Conservation (phyloP, 1,284 basidiomycete genomes). For the Ceratobasidium sp. region DNA sequence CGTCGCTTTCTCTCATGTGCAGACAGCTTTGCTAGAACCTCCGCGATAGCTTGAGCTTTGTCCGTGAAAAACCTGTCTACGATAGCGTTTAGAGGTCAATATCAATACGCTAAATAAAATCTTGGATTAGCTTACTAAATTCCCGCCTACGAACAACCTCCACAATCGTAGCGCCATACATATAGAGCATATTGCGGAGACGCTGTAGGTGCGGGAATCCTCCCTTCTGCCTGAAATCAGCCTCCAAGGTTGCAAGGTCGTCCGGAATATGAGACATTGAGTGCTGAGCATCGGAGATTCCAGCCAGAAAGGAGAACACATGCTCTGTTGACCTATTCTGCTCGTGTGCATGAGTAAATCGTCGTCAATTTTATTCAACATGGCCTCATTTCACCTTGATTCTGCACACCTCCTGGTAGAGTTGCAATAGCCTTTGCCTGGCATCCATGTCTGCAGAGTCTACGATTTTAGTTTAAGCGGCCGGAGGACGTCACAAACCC, state of each 20-base stretch:
- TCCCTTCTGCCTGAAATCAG: slow-evolving; percentile 77
- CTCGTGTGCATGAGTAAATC: neutral
- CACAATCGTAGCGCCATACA: slow-evolving; percentile 91
- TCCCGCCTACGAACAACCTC: slow-evolving; percentile 92
- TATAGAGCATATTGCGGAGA: slow-evolving; percentile 90
- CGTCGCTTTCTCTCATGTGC: slow-evolving; percentile 79
- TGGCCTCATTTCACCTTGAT: slow-evolving; percentile 34
- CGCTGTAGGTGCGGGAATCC: slow-evolving; percentile 92
- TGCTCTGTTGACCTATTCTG: slow-evolving; percentile 84
- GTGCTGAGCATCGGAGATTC: slow-evolving; percentile 80
- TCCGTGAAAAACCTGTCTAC: slow-evolving; percentile 82
- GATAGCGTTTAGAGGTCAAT: neutral
- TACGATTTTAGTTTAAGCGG: neutral
- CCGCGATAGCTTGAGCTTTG: slow-evolving; percentile 79
- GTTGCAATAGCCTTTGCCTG: slow-evolving; percentile 9
- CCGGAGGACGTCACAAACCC: neutral
- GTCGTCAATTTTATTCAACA: neutral
- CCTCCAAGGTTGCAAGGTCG: slow-evolving; percentile 73
- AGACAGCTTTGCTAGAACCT: slow-evolving; percentile 57
- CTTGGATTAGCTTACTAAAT: slow-evolving; percentile 69
- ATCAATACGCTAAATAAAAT: neutral
- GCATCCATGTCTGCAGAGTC: neutral
- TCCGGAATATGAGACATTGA: slow-evolving; percentile 78
- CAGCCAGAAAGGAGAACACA: slow-evolving; percentile 73
- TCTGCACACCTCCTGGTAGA: slow-evolving; percentile 24